Evolutionary conservation across 1,139 yeast genomes (phyloP).

Genomic region (Yamadazyma friedrichii): DNA sequence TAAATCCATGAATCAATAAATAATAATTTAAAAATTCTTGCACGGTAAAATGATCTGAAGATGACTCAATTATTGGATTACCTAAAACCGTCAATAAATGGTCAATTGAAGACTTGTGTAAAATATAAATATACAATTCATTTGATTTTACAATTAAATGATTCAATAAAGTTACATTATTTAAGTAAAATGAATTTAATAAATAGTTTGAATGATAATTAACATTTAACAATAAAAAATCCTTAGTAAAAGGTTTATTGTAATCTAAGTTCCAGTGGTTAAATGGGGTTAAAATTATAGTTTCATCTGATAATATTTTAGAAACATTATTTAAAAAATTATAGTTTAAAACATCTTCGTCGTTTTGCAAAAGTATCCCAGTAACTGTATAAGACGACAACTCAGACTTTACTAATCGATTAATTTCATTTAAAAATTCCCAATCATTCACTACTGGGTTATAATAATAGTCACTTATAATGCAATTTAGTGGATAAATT

Average conservation of each 20-base stretch:
- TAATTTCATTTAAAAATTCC: constrained; percentile 4
- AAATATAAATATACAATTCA: constrained; percentile 34
- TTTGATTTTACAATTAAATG: constrained; percentile 50
- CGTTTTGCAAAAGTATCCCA: constrained; percentile 8
- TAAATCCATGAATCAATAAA: constrained; percentile 17
- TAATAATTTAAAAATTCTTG: constrained; percentile 23
- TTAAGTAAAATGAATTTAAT: constrained; percentile 29
- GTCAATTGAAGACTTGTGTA: constrained; percentile 16
- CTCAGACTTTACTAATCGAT: constrained; percentile 4
- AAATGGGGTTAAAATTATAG: constrained; percentile 11
- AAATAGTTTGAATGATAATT: constrained; percentile 25
- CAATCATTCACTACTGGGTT: constrained; percentile 1
- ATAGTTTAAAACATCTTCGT: constrained; percentile 21
- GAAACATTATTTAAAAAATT: constrained; percentile 15
- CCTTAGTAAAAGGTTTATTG: constrained; percentile 5
- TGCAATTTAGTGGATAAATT: constrained; percentile 16
- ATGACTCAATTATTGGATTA: neutral
- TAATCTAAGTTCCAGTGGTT: constrained; percentile 10
- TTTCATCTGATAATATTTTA: neutral
- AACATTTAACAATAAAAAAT: constrained; percentile 13
- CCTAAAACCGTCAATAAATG: neutral
- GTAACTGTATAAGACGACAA: constrained; percentile 6
- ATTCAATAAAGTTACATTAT: constrained; percentile 45
- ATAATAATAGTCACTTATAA: constrained; percentile 5
- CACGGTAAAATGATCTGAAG: constrained; percentile 6